Conservation (phyloP, 768 basidiomycete species). For the Serendipita sp. region DNA sequence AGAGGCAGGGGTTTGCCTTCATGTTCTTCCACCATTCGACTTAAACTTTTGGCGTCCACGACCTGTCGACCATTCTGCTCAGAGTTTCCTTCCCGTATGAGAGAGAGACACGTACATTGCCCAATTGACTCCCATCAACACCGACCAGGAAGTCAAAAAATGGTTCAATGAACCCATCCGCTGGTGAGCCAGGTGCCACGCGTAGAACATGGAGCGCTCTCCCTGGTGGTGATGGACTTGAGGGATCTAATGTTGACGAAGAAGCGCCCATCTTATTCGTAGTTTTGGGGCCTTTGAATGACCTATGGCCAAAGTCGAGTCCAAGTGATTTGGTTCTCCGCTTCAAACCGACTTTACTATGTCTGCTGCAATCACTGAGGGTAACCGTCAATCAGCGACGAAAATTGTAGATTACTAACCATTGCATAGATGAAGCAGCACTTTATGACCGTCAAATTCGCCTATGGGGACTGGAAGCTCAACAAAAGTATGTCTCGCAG, state of each 20-base stretch:
- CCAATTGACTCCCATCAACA: constrained; percentile 47
- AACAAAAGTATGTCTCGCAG: constrained; percentile 52
- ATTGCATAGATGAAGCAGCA: constrained; percentile 42
- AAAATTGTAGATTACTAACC: neutral
- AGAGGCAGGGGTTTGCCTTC: constrained; percentile 56
- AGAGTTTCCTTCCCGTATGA: constrained; percentile 26
- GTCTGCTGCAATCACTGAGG: neutral
- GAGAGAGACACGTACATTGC: constrained; percentile 16
- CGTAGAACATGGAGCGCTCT: constrained; percentile 75
- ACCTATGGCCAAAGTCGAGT: neutral
- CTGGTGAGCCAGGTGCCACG: constrained; percentile 79
- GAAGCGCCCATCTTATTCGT: neutral
- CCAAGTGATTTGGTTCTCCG: neutral
- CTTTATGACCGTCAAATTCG: constrained; percentile 96
- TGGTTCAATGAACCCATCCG: constrained; percentile 74
- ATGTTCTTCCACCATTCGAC: constrained; percentile 67
- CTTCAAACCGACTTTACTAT: neutral
- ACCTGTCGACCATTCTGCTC: neutral
- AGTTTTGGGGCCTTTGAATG: neutral
- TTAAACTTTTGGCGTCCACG: constrained; percentile 53
- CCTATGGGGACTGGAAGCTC: constrained; percentile 95
- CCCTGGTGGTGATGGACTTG: constrained; percentile 22
- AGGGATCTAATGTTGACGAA: neutral
- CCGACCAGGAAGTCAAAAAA: constrained; percentile 97
- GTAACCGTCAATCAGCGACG: neutral